These are phyloP conservation scores for Penicillium thymicola DNA, from an alignment of 2,329 filamentous ascomycete species.

Conservation along the genomic window DNA sequence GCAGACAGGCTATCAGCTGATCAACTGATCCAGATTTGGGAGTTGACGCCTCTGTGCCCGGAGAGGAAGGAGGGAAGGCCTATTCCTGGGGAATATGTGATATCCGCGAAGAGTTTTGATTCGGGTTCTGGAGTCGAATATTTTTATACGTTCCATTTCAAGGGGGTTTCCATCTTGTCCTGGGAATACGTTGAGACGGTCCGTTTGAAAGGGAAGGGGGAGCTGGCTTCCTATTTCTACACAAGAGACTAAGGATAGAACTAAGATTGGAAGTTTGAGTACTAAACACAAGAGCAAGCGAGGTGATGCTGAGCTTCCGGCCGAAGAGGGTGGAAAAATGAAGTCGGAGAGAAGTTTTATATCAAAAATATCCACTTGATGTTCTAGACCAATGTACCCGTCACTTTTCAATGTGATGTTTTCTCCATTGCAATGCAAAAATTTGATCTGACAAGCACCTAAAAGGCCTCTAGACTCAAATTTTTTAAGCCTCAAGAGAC, in stretches of 20 bases:
- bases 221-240: not conserved
- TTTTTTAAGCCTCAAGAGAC: no score
- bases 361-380: not conserved
- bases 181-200: constrained; percentile 16
- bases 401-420: not conserved
- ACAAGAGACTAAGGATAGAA: not conserved
- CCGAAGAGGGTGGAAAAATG: not conserved
- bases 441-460: no score
- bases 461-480: not conserved
- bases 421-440: not conserved
- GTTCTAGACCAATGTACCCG: not conserved
- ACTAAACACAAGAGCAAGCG: not conserved
- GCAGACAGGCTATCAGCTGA: not conserved
- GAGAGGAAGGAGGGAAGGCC: not conserved
- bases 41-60: constrained; percentile 1
- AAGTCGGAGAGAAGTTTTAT: not conserved
- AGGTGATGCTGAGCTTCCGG: not conserved
- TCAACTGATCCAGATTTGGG: constrained; percentile 7
- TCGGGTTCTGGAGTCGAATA: not conserved
- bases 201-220: not conserved
- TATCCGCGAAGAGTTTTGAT: constrained; percentile 8
- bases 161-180: constrained; percentile 26
- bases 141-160: constrained; percentile 27
- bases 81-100: constrained; percentile 13
- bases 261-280: not conserved